Conservation (phyloP, 116 monocot species). For the Posidonia oceanica region DNA sequence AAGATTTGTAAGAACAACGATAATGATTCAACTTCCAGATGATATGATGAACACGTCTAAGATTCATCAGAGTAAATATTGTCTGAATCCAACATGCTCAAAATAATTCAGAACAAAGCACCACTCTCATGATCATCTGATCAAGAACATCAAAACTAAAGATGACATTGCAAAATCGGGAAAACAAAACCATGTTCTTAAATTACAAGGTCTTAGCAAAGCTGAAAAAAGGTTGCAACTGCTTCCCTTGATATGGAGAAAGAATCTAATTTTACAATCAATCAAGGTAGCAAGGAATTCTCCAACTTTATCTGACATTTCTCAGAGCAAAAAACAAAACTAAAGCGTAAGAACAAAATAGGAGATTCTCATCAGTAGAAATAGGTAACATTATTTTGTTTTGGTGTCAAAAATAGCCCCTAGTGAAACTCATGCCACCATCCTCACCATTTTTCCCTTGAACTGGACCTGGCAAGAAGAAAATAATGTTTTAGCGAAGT, state of each 20-base stretch:
- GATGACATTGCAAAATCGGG: no score
- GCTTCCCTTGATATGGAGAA: conserved; percentile 11
- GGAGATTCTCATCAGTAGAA: neutral
- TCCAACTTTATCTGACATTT: conserved; percentile 3
- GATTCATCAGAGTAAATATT: no score
- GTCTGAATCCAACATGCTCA: no score
- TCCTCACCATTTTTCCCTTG: conserved; percentile 63
- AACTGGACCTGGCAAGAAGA: conserved; percentile 32
- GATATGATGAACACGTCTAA: no score
- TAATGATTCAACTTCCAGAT: no score
- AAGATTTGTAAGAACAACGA: no score
- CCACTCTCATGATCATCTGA: no score
- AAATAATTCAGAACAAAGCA: no score
- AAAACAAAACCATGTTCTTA: neutral
- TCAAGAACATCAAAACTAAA: no score
- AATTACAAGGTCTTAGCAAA: neutral
- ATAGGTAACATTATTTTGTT: conserved; percentile 2
- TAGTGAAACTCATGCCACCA: neutral
- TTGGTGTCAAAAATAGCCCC: conserved; percentile 9
- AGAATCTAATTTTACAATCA: conserved; percentile 10
- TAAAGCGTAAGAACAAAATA: conserved; percentile 1
- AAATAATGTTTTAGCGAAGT: neutral
- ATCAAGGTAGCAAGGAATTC: conserved; percentile 9
- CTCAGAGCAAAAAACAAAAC: neutral
- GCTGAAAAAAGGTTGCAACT: neutral